Evolutionary conservation across 2,329 filamentous ascomycete genomes (phyloP).

Genomic region (Neofusicoccum parvum): DNA sequence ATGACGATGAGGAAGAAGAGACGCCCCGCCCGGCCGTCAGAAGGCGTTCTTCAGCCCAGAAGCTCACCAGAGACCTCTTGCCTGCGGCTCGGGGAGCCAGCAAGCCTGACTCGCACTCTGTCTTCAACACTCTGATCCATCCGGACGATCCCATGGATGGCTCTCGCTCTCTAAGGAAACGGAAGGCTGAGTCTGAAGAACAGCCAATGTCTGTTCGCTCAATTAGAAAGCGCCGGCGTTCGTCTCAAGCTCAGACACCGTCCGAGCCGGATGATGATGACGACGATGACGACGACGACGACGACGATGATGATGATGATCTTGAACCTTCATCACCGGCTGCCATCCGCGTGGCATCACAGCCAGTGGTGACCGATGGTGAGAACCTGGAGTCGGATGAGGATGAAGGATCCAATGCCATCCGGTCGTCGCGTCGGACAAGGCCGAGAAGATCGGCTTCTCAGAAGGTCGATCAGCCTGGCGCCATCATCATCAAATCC

Average conservation of each 20-base stretch:
- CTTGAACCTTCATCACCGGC: slow-evolving; percentile 32
- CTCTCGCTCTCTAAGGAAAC: slow-evolving; percentile 76
- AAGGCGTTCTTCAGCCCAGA: slow-evolving; percentile 64
- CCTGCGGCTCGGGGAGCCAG: slow-evolving; percentile 66
- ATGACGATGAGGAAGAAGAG: slow-evolving; percentile 42
- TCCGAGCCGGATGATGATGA: slow-evolving; percentile 31
- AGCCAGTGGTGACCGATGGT: slow-evolving; percentile 22
- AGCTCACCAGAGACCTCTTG: slow-evolving; percentile 70
- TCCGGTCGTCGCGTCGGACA: slow-evolving; percentile 19
- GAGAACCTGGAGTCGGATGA: slow-evolving; percentile 23
- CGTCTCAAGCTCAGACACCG: slow-evolving; percentile 14
- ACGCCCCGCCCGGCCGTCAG: slow-evolving; percentile 44
- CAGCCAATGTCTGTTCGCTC: slow-evolving; percentile 54
- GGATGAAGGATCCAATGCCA: slow-evolving; percentile 29
- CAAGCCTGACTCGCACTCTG: slow-evolving; percentile 72
- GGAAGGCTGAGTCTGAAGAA: slow-evolving; percentile 75
- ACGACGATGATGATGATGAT: slow-evolving; percentile 28
- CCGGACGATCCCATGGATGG: slow-evolving; percentile 75
- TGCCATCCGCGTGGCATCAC: slow-evolving; percentile 32
- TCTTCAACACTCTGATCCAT: slow-evolving; percentile 73
- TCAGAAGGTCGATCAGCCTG: slow-evolving; percentile 18
- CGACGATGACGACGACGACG: no score
- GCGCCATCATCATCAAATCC: slow-evolving; percentile 17
- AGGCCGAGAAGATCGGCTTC: slow-evolving; percentile 55
- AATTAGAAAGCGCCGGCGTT: slow-evolving; percentile 43